phyloP scores from a whole-genome alignment of 306 rosid genomes.

The Styphnolobium japonicum region DNA sequence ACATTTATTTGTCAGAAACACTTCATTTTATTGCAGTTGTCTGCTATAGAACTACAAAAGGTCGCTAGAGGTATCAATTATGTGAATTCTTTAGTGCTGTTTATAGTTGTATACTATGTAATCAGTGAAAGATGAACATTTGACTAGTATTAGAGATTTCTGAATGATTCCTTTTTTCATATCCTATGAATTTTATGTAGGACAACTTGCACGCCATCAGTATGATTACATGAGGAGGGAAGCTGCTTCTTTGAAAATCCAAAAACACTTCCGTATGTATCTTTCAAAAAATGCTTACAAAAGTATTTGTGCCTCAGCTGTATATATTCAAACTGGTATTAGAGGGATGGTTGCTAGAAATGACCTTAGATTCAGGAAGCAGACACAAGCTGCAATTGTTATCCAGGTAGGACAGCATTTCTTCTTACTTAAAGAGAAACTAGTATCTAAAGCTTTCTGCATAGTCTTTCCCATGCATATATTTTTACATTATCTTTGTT shows the following conservation, averaged over 20 bases:
- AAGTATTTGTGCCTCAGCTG: slow-evolving; percentile 46
- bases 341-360: slow-evolving; percentile 72
- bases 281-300: slow-evolving; percentile 44
- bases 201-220: slow-evolving; percentile 59
- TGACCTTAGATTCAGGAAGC: slow-evolving; percentile 62
- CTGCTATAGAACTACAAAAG: slow-evolving; percentile 65
- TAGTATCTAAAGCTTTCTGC: background rate
- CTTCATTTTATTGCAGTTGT: slow-evolving; percentile 44
- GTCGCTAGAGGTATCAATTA: slow-evolving; percentile 58
- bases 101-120: slow-evolving; percentile 17
- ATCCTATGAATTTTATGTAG: slow-evolving; percentile 45
- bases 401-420: slow-evolving; percentile 61
- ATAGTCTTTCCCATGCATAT: background rate
- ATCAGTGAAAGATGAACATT: background rate
- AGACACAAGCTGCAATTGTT: slow-evolving; percentile 52
- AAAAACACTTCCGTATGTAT: slow-evolving; percentile 60
- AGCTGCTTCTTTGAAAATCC: slow-evolving; percentile 75
- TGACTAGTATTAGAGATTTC: background rate
- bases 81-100: background rate
- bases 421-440: background rate
- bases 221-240: slow-evolving; percentile 73
- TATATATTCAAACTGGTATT: slow-evolving; percentile 67
- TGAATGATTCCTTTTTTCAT: background rate
- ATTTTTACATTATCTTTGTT: background rate
- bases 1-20: slow-evolving; percentile 46